phyloP scores from a whole-genome alignment of 495 filamentous ascomycete genomes.

The Parmelia sp. region DNA sequence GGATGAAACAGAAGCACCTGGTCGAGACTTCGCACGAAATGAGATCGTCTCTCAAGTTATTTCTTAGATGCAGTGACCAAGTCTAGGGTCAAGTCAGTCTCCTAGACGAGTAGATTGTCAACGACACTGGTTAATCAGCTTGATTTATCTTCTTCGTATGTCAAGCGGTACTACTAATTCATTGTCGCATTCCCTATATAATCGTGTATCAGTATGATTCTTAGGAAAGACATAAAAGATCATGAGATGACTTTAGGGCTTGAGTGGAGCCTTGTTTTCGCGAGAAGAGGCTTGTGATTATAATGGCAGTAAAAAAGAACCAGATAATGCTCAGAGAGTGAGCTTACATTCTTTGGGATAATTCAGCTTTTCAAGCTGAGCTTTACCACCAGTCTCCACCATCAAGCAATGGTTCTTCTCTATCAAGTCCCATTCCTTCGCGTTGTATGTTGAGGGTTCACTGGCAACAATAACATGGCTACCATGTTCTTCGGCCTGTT shows the following conservation, averaged over 20 bases:
- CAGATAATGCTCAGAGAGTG: neutral
- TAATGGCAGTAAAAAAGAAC: too few species aligned
- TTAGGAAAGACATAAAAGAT: neutral
- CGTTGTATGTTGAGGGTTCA: slow-evolving; percentile 44
- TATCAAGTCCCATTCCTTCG: slow-evolving; percentile 43
- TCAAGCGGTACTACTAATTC: neutral
- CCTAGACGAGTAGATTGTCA: neutral
- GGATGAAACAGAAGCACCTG: neutral
- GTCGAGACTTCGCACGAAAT: neutral
- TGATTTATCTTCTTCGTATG: neutral
- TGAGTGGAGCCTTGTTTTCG: neutral
- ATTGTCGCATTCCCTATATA: slow-evolving; percentile 10
- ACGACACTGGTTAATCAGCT: neutral
- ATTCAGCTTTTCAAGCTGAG: slow-evolving; percentile 10
- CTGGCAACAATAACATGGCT: slow-evolving; percentile 46
- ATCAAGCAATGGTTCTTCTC: slow-evolving; percentile 32
- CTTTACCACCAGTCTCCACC: slow-evolving; percentile 29
- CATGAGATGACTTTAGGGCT: neutral
- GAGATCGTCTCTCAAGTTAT: neutral
- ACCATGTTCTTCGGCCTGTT: slow-evolving; percentile 32
- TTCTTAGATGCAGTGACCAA: neutral
- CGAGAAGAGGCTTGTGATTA: neutral
- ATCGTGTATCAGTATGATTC: neutral
- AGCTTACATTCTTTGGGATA: slow-evolving; percentile 10
- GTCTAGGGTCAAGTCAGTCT: neutral